Base-by-base conservation (phyloP, 306 rosid species). In the Canavalia gladiata region DNA sequence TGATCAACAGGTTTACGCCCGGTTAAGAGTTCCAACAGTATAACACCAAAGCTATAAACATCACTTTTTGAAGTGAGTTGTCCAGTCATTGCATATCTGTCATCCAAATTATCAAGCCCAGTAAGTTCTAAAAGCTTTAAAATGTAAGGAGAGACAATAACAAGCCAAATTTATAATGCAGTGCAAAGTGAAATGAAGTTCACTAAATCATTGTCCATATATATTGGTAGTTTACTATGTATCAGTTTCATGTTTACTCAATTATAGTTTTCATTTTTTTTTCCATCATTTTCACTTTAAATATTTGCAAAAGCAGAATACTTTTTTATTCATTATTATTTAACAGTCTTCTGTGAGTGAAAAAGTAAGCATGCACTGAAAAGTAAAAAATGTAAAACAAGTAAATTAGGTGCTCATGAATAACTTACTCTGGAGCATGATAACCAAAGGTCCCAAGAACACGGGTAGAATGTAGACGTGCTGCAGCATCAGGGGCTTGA, bases 391-490 rank as follows among this genome's bases (percentile, higher is more conserved):
- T 8, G 39, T 47, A 29, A 34, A 52, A 81, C n/a, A 42, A 47
- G 25, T 13, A 37, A 7, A 29, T 6, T 47, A 62, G 54, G 77
- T 56, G 45, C 35, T 60, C 37, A 67, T 69, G 66, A 84, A 89
- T 49, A 52, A 72, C 94, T 73, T 83, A 93, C 96, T 93, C 97
- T 7, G 97, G 97, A 83, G 97, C 97, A 89, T 92, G 90, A 81
- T 92, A 92, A 76, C 97, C 97, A 30, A 92, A 92, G 52, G 97
- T 91, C 76, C 97, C 97, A 45, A 92, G 97, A 83, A 92, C 97
- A 84, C 97, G 97, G 81, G 97, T 92, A 37, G 97, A 92, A 81
- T 92, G 97, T 71, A 92, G 92, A 47, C 97, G 94, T 6, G 95
- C 97, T 29, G 92, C 91, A 34, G 81, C 88, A 86, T 92, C 97